phyloP scores from a whole-genome alignment of 495 filamentous ascomycete genomes.

The Astrocystis sublimbata region DNA sequence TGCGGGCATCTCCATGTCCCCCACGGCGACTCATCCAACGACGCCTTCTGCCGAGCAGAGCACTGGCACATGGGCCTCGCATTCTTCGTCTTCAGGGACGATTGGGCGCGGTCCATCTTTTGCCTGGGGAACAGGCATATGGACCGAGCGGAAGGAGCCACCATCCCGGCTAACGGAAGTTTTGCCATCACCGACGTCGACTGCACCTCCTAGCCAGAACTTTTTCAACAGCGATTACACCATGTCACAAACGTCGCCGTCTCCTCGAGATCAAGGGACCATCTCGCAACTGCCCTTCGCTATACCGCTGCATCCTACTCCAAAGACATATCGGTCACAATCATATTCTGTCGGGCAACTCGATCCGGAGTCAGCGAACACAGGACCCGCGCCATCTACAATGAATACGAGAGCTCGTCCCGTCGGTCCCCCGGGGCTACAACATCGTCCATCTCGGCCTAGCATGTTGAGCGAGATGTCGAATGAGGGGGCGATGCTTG shows the following conservation, averaged over 20 bases:
- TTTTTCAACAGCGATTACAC: constrained; percentile 47
- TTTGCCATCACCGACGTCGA: constrained; percentile 73
- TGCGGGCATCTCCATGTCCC: constrained; percentile 67
- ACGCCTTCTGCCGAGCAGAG: constrained; percentile 66
- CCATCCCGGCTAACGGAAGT: constrained; percentile 73
- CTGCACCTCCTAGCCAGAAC: constrained; percentile 49
- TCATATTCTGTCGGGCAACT: constrained; percentile 95
- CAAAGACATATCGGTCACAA: constrained; percentile 90
- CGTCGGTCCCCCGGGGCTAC: constrained; percentile 61
- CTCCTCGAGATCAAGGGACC: constrained; percentile 43
- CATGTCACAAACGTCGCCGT: constrained; percentile 44
- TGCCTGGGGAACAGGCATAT: constrained; percentile 74
- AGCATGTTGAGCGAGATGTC: constrained; percentile 82
- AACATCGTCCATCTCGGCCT: constrained; percentile 81
- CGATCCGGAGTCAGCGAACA: constrained; percentile 65
- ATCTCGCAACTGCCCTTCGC: constrained; percentile 79
- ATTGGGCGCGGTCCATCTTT: constrained; percentile 65
- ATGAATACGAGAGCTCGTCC: constrained; percentile 56
- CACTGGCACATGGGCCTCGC: constrained; percentile 59
- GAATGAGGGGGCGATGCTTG: constrained; percentile 67
- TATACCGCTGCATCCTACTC: constrained; percentile 87
- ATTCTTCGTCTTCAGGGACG: constrained; percentile 46
- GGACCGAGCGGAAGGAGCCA: constrained; percentile 79
- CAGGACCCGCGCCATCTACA: constrained; percentile 43
- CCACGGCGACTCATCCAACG: constrained; percentile 72